Conservation (phyloP, 2,329 filamentous ascomycete genomes). For the Aspergillus quadricinctus region DNA sequence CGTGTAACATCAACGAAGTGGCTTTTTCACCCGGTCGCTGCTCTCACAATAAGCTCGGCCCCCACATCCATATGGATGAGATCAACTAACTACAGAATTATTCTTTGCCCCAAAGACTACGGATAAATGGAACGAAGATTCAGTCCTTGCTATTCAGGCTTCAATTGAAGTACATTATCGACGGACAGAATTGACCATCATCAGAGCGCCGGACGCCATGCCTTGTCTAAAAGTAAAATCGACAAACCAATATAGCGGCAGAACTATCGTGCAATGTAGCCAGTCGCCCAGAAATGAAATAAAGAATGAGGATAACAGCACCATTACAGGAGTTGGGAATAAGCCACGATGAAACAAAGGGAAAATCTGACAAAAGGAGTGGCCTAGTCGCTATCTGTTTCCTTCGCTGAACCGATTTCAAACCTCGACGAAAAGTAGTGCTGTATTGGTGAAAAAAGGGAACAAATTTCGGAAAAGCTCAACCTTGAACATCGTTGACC, state of each 20-base stretch:
- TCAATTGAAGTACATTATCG: background rate
- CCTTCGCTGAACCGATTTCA: conserved; percentile 4
- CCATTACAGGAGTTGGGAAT: background rate
- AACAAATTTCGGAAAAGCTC: conserved; percentile 6
- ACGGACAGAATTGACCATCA: background rate
- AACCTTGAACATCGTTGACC: conserved; percentile 51
- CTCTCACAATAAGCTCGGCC: background rate
- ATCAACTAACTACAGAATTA: background rate
- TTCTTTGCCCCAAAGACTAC: background rate
- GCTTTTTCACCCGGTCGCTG: background rate
- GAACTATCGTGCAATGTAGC: background rate
- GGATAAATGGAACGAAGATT: background rate
- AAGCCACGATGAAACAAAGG: background rate
- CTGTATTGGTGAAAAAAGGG: conserved; percentile 2
- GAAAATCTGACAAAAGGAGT: background rate
- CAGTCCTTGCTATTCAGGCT: background rate
- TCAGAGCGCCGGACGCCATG: conserved; percentile 9
- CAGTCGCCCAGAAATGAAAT: background rate
- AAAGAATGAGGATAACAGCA: background rate
- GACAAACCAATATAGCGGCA: conserved; percentile 2
- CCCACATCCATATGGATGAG: background rate
- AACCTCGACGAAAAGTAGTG: background rate
- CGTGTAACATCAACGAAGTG: background rate
- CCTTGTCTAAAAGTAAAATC: conserved; percentile 9
- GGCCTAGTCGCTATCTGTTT: conserved; percentile 5